Conservation (phyloP, 805 yeast species). For the Lachancea dasiensis region DNA sequence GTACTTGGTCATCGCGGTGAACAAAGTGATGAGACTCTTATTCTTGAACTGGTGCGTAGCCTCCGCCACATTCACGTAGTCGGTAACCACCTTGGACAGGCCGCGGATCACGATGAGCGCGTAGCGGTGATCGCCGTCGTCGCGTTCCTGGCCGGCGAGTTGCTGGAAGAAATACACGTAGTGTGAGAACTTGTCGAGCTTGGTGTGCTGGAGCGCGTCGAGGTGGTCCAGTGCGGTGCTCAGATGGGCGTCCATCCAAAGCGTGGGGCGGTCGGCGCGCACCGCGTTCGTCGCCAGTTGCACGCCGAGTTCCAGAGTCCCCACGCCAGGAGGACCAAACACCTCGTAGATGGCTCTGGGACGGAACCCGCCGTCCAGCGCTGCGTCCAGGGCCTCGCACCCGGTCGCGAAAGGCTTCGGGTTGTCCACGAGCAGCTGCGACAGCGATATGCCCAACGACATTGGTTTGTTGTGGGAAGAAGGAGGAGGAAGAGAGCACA, state of each 20-base stretch:
- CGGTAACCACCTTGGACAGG: constrained; percentile 26
- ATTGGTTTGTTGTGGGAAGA: too few species aligned
- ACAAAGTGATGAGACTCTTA: constrained; percentile 20
- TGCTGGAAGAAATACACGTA: constrained; percentile 23
- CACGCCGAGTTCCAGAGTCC: constrained; percentile 25
- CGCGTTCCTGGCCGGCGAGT: constrained; percentile 6
- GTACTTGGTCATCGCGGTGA: constrained; percentile 28
- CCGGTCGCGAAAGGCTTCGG: constrained; percentile 24
- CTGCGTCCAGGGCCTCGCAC: constrained; percentile 18
- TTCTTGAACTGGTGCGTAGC: constrained; percentile 27
- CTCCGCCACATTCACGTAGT: constrained; percentile 17
- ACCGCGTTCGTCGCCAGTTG: constrained; percentile 15
- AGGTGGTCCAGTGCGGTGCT: constrained; percentile 9
- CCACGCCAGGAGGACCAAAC: constrained; percentile 32
- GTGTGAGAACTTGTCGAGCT: constrained; percentile 23
- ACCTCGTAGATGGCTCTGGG: constrained; percentile 28
- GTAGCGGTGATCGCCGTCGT: constrained; percentile 7
- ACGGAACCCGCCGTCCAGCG: constrained; percentile 26
- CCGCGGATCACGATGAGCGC: constrained; percentile 28
- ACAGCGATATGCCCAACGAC: constrained; percentile 31
- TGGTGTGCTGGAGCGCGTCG: constrained; percentile 7
- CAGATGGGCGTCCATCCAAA: constrained; percentile 29
- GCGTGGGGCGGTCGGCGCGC: constrained; percentile 13
- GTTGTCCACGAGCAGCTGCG: constrained; percentile 26
- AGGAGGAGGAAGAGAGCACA: neutral